Conservation (phyloP, 73 alveolate species). For the Paramecium octaurelia region DNA sequence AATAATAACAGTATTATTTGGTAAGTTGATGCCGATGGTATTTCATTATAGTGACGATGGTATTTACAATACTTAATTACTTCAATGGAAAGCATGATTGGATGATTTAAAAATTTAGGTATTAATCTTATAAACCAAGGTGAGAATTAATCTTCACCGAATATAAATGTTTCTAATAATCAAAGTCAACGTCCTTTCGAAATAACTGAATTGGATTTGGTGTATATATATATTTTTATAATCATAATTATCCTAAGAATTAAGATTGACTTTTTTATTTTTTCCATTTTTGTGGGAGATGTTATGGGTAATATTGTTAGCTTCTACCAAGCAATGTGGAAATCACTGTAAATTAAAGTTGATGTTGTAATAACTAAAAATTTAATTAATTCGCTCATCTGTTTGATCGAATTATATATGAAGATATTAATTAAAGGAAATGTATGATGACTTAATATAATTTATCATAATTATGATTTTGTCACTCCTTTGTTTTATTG, state of each 20-base stretch:
- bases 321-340: not conserved
- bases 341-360: not conserved
- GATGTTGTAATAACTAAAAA: not conserved
- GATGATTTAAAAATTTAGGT: not conserved
- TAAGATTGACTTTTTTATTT: not conserved
- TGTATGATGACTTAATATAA: not conserved
- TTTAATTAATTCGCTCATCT: not conserved
- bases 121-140: not conserved
- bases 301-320: not conserved
- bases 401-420: not conserved
- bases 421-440: not conserved
- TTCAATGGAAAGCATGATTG: not conserved
- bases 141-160: not conserved
- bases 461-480: not conserved
- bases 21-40: not conserved
- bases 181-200: not conserved
- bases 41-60: not conserved
- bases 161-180: not conserved
- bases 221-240: not conserved
- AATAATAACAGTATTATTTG: not conserved
- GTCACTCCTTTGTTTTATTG: not conserved
- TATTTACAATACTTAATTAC: not conserved
- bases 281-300: not conserved
- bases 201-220: not conserved
- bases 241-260: not conserved